Percentiles rank a stretch among this genome's conserved stretches.
Evolutionary conservation across 441 rosid genomes (phyloP).

Genomic region (Erodium trifolium): DNA sequence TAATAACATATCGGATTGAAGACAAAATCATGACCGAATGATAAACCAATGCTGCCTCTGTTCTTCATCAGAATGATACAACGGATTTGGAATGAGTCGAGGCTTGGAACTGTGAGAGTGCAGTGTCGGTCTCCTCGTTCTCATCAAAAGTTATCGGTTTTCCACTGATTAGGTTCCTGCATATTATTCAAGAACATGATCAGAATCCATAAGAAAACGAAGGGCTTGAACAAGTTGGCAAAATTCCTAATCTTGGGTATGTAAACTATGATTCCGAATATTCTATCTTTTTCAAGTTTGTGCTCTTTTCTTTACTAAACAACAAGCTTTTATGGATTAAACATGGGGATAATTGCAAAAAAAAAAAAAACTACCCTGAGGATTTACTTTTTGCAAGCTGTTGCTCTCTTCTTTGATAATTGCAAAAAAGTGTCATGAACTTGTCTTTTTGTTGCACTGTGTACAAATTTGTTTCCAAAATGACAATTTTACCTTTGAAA

Average conservation of each 20-base stretch:
- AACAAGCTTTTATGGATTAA: background rate
- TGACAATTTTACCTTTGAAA: too few species aligned
- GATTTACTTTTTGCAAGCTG: too few species aligned
- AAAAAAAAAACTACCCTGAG: too few species aligned
- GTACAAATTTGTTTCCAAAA: too few species aligned
- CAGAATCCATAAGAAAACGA: background rate
- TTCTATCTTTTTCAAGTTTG: too few species aligned
- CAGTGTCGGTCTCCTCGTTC: conserved; percentile 52
- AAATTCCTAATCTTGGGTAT: background rate
- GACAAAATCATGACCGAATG: background rate
- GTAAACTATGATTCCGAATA: background rate
- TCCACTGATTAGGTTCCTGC: conserved; percentile 35
- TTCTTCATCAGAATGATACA: conserved; percentile 1
- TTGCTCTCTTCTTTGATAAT: too few species aligned
- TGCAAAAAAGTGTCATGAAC: too few species aligned
- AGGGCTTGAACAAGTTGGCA: background rate
- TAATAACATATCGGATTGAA: background rate
- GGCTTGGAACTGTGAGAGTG: conserved; percentile 40
- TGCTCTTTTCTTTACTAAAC: background rate
- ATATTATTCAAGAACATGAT: conserved; percentile 11
- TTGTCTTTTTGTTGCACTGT: too few species aligned
- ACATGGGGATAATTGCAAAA: background rate
- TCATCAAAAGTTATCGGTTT: conserved; percentile 35
- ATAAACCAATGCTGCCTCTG: background rate
- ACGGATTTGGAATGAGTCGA: conserved; percentile 16